Evolutionary conservation across 306 rosid species (phyloP).

Genomic region (Cucurbita maxima): DNA sequence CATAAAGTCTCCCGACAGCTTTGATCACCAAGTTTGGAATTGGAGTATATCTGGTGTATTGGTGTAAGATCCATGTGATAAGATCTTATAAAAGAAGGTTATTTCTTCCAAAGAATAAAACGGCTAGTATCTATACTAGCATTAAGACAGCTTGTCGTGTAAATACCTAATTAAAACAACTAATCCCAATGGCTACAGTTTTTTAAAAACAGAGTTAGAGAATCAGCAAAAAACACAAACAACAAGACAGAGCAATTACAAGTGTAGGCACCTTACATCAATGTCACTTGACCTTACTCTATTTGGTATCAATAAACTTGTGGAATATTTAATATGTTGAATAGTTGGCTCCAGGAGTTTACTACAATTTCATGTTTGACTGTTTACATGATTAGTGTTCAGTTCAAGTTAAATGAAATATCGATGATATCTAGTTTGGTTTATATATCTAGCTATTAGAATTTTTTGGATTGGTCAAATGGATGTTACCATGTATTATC

Average conservation of each 20-base stretch:
- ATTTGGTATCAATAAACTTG: background rate
- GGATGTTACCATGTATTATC: background rate
- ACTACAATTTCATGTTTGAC: background rate
- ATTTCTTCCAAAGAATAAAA: background rate
- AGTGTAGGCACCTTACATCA: background rate
- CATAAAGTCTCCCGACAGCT: background rate
- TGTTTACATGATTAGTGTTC: background rate
- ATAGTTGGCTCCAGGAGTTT: background rate
- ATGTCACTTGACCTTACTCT: background rate
- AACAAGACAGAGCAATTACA: background rate
- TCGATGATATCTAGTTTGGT: background rate
- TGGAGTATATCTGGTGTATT: background rate
- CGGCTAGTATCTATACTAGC: background rate
- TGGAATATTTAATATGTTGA: background rate
- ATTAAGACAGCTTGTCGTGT: background rate
- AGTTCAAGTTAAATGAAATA: background rate
- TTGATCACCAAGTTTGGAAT: background rate
- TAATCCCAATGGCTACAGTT: background rate
- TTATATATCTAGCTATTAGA: background rate
- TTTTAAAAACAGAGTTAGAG: background rate
- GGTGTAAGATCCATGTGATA: background rate
- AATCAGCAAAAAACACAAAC: background rate
- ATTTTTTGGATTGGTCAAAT: background rate
- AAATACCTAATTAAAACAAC: background rate
- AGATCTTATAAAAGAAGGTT: background rate